Evolutionary conservation across 164 flowering plant species (phyloP).

Genomic region (Cinnamomum chago): DNA sequence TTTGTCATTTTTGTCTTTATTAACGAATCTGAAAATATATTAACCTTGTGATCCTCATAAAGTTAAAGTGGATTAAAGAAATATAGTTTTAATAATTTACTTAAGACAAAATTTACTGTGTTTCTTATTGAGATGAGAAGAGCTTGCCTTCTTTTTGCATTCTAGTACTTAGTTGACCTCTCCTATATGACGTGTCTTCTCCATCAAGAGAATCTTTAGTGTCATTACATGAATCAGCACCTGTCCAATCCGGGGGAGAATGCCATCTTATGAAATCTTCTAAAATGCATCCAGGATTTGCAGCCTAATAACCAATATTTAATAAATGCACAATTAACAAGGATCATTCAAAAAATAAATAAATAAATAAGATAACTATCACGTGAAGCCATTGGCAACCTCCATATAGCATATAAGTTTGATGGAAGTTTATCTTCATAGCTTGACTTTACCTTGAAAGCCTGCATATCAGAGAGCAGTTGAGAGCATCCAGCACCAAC

Average conservation of each 20-base stretch:
- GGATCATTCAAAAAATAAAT: not conserved
- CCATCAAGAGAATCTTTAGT: conserved; percentile 28
- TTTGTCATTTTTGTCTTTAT: too few species aligned
- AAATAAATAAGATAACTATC: not conserved
- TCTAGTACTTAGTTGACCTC: conserved; percentile 81
- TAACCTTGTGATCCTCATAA: too few species aligned
- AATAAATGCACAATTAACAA: not conserved
- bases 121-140: not conserved
- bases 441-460: conserved; percentile 71
- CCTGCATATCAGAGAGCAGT: conserved; percentile 98
- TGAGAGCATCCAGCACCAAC: conserved; percentile 99
- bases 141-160: conserved; percentile 89
- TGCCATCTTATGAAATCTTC: conserved; percentile 99
- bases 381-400: not conserved
- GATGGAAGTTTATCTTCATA: not conserved
- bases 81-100: too few species aligned
- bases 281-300: conserved; percentile 96
- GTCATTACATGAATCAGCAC: conserved; percentile 38
- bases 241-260: conserved; percentile 98
- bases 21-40: not conserved
- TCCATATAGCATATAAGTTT: not conserved
- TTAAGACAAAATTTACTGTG: not conserved
- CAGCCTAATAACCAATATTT: conserved; percentile 56
- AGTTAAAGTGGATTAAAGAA: not conserved
- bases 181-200: conserved; percentile 35